These are phyloP conservation scores for Elaeis oleifera DNA, from an alignment of 202 grass and related monocot species.

Conservation along the genomic window DNA sequence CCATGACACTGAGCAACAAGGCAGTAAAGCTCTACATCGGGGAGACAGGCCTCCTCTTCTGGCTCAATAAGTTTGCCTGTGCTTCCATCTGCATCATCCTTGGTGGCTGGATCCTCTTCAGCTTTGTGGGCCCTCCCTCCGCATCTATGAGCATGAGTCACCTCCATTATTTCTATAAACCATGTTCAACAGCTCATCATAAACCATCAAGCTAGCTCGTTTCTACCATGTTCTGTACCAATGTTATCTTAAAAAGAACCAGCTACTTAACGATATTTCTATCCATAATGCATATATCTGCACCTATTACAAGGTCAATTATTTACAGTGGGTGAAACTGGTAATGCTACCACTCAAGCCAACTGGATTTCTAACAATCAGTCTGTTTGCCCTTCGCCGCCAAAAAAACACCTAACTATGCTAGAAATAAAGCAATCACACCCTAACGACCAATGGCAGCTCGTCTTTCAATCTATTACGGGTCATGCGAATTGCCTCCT, in stretches of 20 bases:
- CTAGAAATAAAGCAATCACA: not conserved
- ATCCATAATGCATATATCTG: too few relatives aligned
- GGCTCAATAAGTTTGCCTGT: slow-evolving; percentile 89
- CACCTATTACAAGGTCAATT: too few relatives aligned
- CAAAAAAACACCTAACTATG: too few relatives aligned
- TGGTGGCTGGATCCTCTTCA: slow-evolving; percentile 85
- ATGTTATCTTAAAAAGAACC: too few relatives aligned
- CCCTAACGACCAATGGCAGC: slow-evolving; percentile 4
- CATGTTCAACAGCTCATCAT: slow-evolving; percentile 24
- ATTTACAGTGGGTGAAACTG: too few relatives aligned
- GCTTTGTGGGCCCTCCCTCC: slow-evolving; percentile 64
- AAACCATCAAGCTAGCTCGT: too few relatives aligned
- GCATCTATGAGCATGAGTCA: slow-evolving; percentile 71
- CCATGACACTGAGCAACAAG: too few relatives aligned
- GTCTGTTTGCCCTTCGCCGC: too few relatives aligned
- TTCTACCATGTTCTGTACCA: too few relatives aligned
- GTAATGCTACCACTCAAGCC: too few relatives aligned
- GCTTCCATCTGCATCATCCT: slow-evolving; percentile 71
- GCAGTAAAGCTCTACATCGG: slow-evolving; percentile 56
- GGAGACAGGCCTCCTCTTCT: slow-evolving; percentile 75
- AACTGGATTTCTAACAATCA: too few relatives aligned
- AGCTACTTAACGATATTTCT: too few relatives aligned
- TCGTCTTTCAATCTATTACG: slow-evolving; percentile 23
- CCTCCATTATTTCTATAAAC: slow-evolving; percentile 43
- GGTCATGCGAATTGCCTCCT: slow-evolving; percentile 25